Evolutionary conservation across 148 eudicot species (phyloP).

Genomic region (Vaccinium vitisidaea): DNA sequence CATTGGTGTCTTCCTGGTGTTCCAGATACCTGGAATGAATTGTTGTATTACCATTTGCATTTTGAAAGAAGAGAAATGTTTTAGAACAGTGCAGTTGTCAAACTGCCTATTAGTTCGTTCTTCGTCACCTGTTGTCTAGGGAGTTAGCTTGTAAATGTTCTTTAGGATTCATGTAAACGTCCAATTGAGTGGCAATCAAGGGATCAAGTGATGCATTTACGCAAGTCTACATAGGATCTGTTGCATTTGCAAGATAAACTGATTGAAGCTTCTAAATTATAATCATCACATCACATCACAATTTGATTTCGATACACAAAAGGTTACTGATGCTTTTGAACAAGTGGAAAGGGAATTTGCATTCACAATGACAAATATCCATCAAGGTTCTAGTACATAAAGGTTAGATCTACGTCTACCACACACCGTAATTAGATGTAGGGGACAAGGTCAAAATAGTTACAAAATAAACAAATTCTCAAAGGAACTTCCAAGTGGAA

Average conservation of each 20-base stretch:
- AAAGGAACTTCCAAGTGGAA: conserved; percentile 37
- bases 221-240: neutral
- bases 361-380: neutral
- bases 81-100: neutral
- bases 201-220: neutral
- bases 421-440: conserved; percentile 2
- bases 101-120: neutral
- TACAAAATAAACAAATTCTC: neutral
- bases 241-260: neutral
- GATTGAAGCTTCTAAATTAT: neutral
- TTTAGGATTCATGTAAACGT: neutral
- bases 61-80: conserved; percentile 22
- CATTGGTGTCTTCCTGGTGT: conserved; percentile 99
- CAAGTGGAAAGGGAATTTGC: neutral
- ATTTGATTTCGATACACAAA: neutral
- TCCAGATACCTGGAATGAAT: conserved; percentile 90
- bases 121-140: neutral
- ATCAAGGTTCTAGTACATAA: neutral
- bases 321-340: neutral
- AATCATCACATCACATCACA: neutral
- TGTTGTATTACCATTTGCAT: conserved; percentile 60
- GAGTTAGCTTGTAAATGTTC: conserved; percentile 1
- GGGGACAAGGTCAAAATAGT: neutral
- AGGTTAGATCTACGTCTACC: neutral
- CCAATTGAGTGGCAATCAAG: neutral